Base-by-base conservation (phyloP, 176 grass and related monocot species). In the Oryza nivara region DNA sequence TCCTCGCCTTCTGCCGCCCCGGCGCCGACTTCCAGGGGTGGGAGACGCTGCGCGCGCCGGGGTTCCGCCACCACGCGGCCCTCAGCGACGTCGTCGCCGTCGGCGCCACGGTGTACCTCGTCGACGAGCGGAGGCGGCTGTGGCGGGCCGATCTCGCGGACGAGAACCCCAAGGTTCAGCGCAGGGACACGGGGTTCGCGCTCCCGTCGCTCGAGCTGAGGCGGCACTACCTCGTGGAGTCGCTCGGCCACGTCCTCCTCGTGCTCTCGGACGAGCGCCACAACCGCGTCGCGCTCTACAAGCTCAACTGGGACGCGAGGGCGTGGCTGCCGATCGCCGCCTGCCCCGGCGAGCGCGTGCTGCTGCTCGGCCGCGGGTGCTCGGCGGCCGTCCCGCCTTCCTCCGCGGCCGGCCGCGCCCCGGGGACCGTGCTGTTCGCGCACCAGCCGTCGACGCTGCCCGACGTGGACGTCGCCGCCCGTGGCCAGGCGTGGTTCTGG, bases 291-390 rank as follows among this genome's bases (percentile, higher is more conserved):
- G 73, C 67, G 20, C 73, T 90, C 73, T 83, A 68, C 58, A 78
- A 68, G 46, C 47, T 90, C 25, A 63, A 86, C 46, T 90, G 83
- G 88, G 46, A 73, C 5, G 28, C 48, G 8, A 86, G 68, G 67
- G 3, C 14, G 20, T 90, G 88, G 88, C 36, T 40, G 46, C 67
- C 9, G 25, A 9, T 6, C 22, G 14, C 65, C 58, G 12, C 73
- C 60, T 22, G 44, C 19, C 26, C 9, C 47, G 79, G 74, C 46
- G 60, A 82, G 35, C 38, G 56, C 68, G 79, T 90, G 73, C 83
- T 90, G 23, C 74, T 90, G 36, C 67, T 90, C 14, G 88, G 88
- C 14, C 79, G 80, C 60, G 88, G 88, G 11, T 90, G 88, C 68
- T 90, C 88, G 7, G 83, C 79, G 4, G 75, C 48, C 15, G 88